phyloP scores from a whole-genome alignment of 805 yeast genomes.

The Wickerhamomyces silvicola region DNA sequence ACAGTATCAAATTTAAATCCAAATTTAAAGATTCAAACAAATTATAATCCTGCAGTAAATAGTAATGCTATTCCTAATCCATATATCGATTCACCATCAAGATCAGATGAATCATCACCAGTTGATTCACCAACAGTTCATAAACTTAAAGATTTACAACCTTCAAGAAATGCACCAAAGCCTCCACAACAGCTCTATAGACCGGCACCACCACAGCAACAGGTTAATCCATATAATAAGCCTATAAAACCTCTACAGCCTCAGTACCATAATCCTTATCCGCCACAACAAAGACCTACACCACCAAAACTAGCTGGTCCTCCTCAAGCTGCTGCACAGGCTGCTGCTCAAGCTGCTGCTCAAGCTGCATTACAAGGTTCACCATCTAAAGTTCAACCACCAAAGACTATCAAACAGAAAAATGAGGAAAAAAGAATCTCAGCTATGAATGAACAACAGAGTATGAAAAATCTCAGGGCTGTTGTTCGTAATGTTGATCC shows the following conservation, averaged over 20 bases:
- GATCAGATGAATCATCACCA: constrained; percentile 5
- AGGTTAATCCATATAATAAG: background rate
- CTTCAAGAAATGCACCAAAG: constrained; percentile 24
- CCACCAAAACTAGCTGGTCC: constrained; percentile 5
- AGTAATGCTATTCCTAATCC: constrained; percentile 19
- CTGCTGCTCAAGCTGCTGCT: constrained; percentile 30
- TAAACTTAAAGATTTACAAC: constrained; percentile 13
- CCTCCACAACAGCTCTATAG: constrained; percentile 21
- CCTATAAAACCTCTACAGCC: constrained; percentile 3
- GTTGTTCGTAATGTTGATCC: constrained; percentile 87
- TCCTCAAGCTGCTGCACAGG: constrained; percentile 6
- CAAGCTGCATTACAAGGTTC: constrained; percentile 25
- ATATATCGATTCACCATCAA: constrained; percentile 10
- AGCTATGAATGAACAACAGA: constrained; percentile 78
- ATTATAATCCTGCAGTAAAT: constrained; percentile 5
- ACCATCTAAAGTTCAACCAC: constrained; percentile 10
- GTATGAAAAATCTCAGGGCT: constrained; percentile 70
- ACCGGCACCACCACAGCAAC: constrained; percentile 11
- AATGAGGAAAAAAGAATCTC: constrained; percentile 47
- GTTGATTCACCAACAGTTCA: constrained; percentile 9
- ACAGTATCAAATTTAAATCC: constrained; percentile 22
- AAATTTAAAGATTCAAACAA: constrained; percentile 27
- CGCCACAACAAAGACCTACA: constrained; percentile 11
- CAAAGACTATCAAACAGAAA: constrained; percentile 27
- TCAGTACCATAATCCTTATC: constrained; percentile 1